Conservation (phyloP, 2,329 filamentous ascomycete species). For the Cladophialophora bantiana region DNA sequence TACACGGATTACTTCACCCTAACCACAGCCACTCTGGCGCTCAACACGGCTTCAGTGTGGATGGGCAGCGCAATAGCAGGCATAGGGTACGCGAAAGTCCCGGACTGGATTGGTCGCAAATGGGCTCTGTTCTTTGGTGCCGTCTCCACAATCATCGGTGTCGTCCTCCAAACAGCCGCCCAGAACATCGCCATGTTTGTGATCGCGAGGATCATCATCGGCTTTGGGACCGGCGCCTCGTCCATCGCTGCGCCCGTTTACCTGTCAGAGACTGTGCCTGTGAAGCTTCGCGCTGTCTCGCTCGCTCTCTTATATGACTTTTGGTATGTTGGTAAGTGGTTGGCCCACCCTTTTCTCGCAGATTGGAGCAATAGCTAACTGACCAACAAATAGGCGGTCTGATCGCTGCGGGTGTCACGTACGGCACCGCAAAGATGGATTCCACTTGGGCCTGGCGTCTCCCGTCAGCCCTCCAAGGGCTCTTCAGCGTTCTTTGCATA, state of each 20-base stretch:
- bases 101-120: conserved; percentile 55
- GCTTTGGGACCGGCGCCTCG: conserved; percentile 54
- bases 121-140: conserved; percentile 53
- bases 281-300: conserved; percentile 22
- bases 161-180: conserved; percentile 57
- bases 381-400: conserved; percentile 47
- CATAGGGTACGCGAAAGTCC: conserved; percentile 52
- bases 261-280: conserved; percentile 54
- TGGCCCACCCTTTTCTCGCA: background rate
- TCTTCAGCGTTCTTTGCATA: conserved; percentile 52
- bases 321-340: conserved; percentile 33
- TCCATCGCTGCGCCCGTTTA: conserved; percentile 57
- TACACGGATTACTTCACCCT: conserved; percentile 65
- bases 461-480: conserved; percentile 53
- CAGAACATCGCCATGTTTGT: conserved; percentile 63
- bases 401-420: conserved; percentile 58
- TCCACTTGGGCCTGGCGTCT: conserved; percentile 58
- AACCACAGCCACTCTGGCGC: conserved; percentile 59
- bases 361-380: background rate
- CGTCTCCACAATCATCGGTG: conserved; percentile 53
- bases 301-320: conserved; percentile 35
- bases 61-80: conserved; percentile 59
- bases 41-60: conserved; percentile 64
- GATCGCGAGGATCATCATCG: conserved; percentile 56
- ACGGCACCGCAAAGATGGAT: conserved; percentile 48